Conservation (phyloP, 2,329 filamentous ascomycete genomes). For the Xylaria sp. region DNA sequence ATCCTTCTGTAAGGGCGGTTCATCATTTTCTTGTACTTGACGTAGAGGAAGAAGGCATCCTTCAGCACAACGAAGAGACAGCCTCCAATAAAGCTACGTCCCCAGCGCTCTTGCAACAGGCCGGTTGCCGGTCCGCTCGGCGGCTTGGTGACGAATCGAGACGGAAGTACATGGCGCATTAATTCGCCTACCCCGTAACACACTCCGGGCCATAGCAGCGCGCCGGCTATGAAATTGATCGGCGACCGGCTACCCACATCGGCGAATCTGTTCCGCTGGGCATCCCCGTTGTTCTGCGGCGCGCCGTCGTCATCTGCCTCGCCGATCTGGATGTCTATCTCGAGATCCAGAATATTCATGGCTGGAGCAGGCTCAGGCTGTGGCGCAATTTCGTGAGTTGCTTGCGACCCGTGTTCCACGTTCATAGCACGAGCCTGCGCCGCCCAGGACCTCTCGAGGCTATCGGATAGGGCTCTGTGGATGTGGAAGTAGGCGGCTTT, state of each 20-base stretch:
- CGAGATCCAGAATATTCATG: slow-evolving; percentile 40
- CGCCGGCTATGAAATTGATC: slow-evolving; percentile 62
- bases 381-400: slow-evolving; percentile 24
- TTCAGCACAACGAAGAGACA: slow-evolving; percentile 89
- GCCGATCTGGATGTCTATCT: slow-evolving; percentile 45
- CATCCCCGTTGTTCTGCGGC: slow-evolving; percentile 41
- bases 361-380: slow-evolving; percentile 32
- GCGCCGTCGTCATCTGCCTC: slow-evolving; percentile 37
- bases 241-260: slow-evolving; percentile 36
- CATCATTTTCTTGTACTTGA: slow-evolving; percentile 71
- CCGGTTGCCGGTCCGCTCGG: slow-evolving; percentile 58
- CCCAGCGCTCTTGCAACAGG: slow-evolving; percentile 86
- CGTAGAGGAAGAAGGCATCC: slow-evolving; percentile 70
- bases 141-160: slow-evolving; percentile 68
- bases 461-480: slow-evolving; percentile 60
- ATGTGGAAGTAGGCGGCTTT: slow-evolving; percentile 56
- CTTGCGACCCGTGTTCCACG: slow-evolving; percentile 27
- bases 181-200: slow-evolving; percentile 82
- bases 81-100: slow-evolving; percentile 86
- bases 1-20: slow-evolving; percentile 66
- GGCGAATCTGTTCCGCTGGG: slow-evolving; percentile 35
- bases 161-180: slow-evolving; percentile 75
- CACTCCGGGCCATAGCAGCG: slow-evolving; percentile 82
- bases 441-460: slow-evolving; percentile 61
- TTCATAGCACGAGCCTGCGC: slow-evolving; percentile 54